These are phyloP conservation scores for Geranomyces variabilis DNA, from an alignment of 192 early-diverging fungal species.

Conservation along the genomic window DNA sequence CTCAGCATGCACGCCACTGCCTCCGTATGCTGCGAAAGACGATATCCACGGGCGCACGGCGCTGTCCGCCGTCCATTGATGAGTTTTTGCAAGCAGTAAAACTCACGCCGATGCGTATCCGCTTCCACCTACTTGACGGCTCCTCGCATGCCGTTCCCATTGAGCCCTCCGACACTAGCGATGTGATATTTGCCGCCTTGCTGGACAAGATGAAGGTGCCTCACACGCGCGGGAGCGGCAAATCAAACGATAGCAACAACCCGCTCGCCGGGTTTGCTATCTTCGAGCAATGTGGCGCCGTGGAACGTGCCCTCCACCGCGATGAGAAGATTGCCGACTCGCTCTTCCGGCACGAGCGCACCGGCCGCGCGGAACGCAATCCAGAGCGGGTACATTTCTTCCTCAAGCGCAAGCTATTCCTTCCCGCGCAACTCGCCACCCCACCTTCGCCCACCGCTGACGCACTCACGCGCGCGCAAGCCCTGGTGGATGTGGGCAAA, in stretches of 20 bases:
- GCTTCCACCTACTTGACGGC: constrained; percentile 48
- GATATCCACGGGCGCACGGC: constrained; percentile 20
- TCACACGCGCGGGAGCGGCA: not conserved
- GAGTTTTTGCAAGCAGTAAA: constrained; percentile 41
- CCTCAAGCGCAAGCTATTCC: constrained; percentile 46
- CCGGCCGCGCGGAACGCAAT: constrained; percentile 7
- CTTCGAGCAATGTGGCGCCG: constrained; percentile 39
- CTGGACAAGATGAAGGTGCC: constrained; percentile 46
- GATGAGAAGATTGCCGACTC: constrained; percentile 51
- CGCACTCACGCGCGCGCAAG: constrained; percentile 42
- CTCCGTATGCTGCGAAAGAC: constrained; percentile 42
- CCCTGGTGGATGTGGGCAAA: constrained; percentile 39
- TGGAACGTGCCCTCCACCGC: constrained; percentile 37
- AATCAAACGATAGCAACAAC: not conserved
- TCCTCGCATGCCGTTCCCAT: constrained; percentile 48
- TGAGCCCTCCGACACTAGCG: constrained; percentile 42
- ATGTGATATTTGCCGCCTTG: constrained; percentile 29
- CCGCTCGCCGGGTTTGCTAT: constrained; percentile 48
- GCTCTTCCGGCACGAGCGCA: constrained; percentile 45
- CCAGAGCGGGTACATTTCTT: constrained; percentile 42
- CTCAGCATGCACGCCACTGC: constrained; percentile 47
- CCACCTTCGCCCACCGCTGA: constrained; percentile 36
- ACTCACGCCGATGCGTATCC: constrained; percentile 43
- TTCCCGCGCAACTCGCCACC: constrained; percentile 18
- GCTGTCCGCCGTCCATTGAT: constrained; percentile 47